Conservation (phyloP, 805 yeast genomes). For the Pichia manshurica region DNA sequence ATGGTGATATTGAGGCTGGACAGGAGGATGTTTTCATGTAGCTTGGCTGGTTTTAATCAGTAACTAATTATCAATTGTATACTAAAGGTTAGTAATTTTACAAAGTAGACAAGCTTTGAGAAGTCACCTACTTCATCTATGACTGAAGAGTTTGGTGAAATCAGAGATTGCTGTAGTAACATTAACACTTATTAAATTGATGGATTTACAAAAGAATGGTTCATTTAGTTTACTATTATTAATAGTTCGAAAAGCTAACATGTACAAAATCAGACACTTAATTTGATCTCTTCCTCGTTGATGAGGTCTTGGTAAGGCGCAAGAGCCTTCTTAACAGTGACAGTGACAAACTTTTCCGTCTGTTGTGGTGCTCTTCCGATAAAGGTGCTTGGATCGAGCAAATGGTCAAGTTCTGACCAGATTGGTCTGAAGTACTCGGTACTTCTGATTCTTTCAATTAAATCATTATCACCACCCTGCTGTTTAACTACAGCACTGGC, state of each 20-base stretch:
- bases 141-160: no score
- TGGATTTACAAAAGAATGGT: no score
- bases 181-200: no score
- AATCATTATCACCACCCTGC: constrained; percentile 97
- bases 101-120: no score
- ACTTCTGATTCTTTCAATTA: constrained; percentile 77
- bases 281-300: constrained; percentile 62
- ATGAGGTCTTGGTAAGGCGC: constrained; percentile 56
- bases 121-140: no score
- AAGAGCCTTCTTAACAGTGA: constrained; percentile 80
- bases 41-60: no score
- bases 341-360: constrained; percentile 84
- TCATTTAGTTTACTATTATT: no score
- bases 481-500: constrained; percentile 97
- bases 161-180: no score
- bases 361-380: constrained; percentile 99
- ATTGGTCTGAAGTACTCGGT: constrained; percentile 84
- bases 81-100: no score
- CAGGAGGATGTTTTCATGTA: constrained; percentile 14
- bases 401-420: constrained; percentile 70
- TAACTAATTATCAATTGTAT: no score
- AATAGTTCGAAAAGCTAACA: no score
- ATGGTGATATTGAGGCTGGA: constrained; percentile 10
- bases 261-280: constrained; percentile 77
- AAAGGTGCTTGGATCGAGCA: constrained; percentile 89